Percentiles rank a stretch among this genome's conserved stretches.
These are phyloP conservation scores for Cyclotella choctawhatcheeana DNA, from an alignment of 108 stramenopile species.

Conservation along the genomic window DNA sequence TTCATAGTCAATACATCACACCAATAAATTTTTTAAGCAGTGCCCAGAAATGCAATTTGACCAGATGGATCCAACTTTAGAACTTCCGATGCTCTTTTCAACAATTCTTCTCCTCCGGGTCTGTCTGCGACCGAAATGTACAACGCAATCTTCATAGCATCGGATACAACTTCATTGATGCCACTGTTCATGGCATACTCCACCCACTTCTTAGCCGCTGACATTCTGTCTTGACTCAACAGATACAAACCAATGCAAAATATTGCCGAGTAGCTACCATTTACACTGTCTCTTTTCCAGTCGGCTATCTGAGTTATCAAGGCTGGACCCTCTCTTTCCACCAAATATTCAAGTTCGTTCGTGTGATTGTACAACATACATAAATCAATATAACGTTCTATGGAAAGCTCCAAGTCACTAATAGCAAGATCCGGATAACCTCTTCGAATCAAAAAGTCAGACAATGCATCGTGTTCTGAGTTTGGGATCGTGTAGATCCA, in stretches of 20 bases:
- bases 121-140: slow-evolving; percentile 29
- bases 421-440: slow-evolving; percentile 69
- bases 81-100: slow-evolving; percentile 16
- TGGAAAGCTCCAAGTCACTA: slow-evolving; percentile 60
- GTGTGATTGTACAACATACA: slow-evolving; percentile 68
- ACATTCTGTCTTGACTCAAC: slow-evolving; percentile 65
- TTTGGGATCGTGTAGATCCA: slow-evolving; percentile 74
- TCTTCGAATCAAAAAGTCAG: slow-evolving; percentile 73
- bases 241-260: slow-evolving; percentile 72
- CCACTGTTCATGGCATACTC: slow-evolving; percentile 23
- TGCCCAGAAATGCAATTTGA: slow-evolving; percentile 17
- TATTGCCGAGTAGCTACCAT: slow-evolving; percentile 51
- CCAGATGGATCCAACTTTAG: slow-evolving; percentile 26
- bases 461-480: slow-evolving; percentile 69
- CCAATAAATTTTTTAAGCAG: background rate
- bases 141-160: slow-evolving; percentile 48
- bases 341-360: slow-evolving; percentile 66
- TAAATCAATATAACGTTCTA: slow-evolving; percentile 73
- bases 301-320: slow-evolving; percentile 60
- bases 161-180: slow-evolving; percentile 29
- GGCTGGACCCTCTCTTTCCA: slow-evolving; percentile 58
- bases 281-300: slow-evolving; percentile 60
- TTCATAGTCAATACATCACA: background rate
- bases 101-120: slow-evolving; percentile 20
- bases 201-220: slow-evolving; percentile 28